These are phyloP conservation scores for Xylaria acuta DNA, from an alignment of 495 filamentous ascomycete species.

Conservation along the genomic window DNA sequence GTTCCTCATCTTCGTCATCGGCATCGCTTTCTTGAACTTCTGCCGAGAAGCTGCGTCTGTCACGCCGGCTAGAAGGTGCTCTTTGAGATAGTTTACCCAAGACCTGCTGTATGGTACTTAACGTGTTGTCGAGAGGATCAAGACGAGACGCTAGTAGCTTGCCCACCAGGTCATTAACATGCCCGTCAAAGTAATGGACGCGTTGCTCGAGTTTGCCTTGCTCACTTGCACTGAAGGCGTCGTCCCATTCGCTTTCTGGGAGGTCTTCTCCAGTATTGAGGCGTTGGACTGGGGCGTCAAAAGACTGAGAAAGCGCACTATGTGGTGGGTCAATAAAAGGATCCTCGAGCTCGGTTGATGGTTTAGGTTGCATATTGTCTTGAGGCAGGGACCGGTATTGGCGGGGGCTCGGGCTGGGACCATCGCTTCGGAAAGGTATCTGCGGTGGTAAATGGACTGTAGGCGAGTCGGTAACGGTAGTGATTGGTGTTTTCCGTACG, in stretches of 20 bases:
- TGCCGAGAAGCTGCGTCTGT: slow-evolving; percentile 64
- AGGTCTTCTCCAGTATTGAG: slow-evolving; percentile 69
- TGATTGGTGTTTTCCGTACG: slow-evolving; percentile 42
- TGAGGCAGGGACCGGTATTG: slow-evolving; percentile 54
- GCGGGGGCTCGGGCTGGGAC: slow-evolving; percentile 76
- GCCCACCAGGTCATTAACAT: slow-evolving; percentile 83
- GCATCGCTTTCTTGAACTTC: slow-evolving; percentile 83
- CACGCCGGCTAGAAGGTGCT: slow-evolving; percentile 52
- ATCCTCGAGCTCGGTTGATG: slow-evolving; percentile 53
- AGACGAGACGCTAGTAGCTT: slow-evolving; percentile 77
- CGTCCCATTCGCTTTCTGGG: slow-evolving; percentile 89
- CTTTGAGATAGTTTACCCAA: slow-evolving; percentile 56
- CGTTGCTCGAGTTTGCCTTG: slow-evolving; percentile 79
- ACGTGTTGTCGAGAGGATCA: slow-evolving; percentile 76
- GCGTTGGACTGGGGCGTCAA: slow-evolving; percentile 66
- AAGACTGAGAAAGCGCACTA: slow-evolving; percentile 40
- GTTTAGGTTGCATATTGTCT: slow-evolving; percentile 40
- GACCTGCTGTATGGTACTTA: slow-evolving; percentile 74
- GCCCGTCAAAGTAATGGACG: slow-evolving; percentile 81
- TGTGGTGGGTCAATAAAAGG: slow-evolving; percentile 53
- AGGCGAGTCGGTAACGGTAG: slow-evolving; percentile 53
- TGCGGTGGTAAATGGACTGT: slow-evolving; percentile 62
- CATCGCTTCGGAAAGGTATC: slow-evolving; percentile 68
- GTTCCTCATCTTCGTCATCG: slow-evolving; percentile 89
- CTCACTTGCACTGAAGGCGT: slow-evolving; percentile 80